phyloP scores from a whole-genome alignment of 257 asterid species.

The Verbena officinalis region DNA sequence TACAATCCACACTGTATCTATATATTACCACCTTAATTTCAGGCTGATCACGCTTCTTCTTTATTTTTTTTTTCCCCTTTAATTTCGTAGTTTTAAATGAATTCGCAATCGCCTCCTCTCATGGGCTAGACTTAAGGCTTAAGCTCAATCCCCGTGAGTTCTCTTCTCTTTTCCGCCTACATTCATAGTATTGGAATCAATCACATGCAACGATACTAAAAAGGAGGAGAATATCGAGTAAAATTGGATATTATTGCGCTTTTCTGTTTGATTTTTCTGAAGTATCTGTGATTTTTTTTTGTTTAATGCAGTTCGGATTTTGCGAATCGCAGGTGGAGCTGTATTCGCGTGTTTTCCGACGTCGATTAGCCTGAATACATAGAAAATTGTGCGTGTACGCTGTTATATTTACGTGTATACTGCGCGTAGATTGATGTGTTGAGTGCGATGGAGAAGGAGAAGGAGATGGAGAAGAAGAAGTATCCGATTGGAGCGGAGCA shows the following conservation, averaged over 20 bases:
- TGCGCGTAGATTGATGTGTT: neutral
- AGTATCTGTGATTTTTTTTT: constrained; percentile 9
- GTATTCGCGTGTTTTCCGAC: constrained; percentile 31
- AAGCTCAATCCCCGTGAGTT: constrained; percentile 22
- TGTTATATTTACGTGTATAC: neutral
- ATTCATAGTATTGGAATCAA: neutral
- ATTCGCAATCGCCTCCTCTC: no score
- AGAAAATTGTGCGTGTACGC: neutral
- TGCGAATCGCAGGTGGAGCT: constrained; percentile 30
- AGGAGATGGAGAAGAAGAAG: constrained; percentile 57
- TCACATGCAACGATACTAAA: constrained; percentile 23
- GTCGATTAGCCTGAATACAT: constrained; percentile 20
- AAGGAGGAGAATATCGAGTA: neutral
- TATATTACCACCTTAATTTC: neutral
- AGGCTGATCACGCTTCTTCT: neutral
- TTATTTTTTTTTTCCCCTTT: neutral
- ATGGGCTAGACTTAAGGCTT: no score
- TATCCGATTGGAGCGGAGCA: constrained; percentile 68
- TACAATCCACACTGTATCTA: constrained; percentile 7
- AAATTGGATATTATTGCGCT: neutral
- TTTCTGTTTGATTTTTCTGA: constrained; percentile 2
- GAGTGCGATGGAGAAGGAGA: neutral
- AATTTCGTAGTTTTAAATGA: neutral
- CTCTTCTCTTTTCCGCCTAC: neutral
- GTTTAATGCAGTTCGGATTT: constrained; percentile 29